A percentile compares a stretch with the other conserved stretches of the same genome.
Conservation (phyloP, 768 basidiomycete species). For the Leucosporidium scottii region DNA sequence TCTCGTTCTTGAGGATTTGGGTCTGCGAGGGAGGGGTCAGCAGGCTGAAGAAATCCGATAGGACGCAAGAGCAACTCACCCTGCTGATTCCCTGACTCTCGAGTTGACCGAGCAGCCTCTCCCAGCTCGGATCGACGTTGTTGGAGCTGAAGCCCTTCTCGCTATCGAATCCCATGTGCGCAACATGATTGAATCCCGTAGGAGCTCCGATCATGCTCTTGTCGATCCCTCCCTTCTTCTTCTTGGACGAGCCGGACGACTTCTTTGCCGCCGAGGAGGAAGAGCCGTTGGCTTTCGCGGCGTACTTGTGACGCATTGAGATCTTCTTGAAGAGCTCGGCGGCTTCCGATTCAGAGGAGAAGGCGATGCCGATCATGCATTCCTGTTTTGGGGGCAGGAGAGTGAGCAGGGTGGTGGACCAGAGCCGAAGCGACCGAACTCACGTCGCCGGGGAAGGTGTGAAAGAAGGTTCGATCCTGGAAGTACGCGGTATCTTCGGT, state of each 20-base stretch:
- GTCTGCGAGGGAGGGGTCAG: slow-evolving; percentile 39
- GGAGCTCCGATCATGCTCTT: slow-evolving; percentile 88
- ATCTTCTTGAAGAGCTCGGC: slow-evolving; percentile 63
- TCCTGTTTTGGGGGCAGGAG: slow-evolving; percentile 49
- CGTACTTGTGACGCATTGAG: slow-evolving; percentile 28
- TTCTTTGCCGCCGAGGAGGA: not conserved
- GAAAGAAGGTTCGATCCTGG: slow-evolving; percentile 82
- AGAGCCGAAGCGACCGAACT: slow-evolving; percentile 47
- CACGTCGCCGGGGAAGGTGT: slow-evolving; percentile 87
- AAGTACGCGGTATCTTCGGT: slow-evolving; percentile 73
- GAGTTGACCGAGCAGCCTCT: slow-evolving; percentile 60
- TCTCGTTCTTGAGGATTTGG: slow-evolving; percentile 67
- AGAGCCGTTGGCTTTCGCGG: slow-evolving; percentile 14
- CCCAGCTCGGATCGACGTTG: slow-evolving; percentile 88
- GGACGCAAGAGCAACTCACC: slow-evolving; percentile 8
- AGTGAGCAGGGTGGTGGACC: too few relatives aligned
- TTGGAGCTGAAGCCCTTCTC: slow-evolving; percentile 77
- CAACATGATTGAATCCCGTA: slow-evolving; percentile 72
- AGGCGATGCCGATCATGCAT: slow-evolving; percentile 86
- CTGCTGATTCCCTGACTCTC: slow-evolving; percentile 59
- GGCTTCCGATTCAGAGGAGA: slow-evolving; percentile 78
- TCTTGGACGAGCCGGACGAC: slow-evolving; percentile 32
- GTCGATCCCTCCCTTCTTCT: slow-evolving; percentile 74
- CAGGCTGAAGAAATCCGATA: not conserved
- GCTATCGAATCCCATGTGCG: slow-evolving; percentile 88